phyloP scores from a whole-genome alignment of 192 early-diverging fungal species.

The Coemansia pectinata region DNA sequence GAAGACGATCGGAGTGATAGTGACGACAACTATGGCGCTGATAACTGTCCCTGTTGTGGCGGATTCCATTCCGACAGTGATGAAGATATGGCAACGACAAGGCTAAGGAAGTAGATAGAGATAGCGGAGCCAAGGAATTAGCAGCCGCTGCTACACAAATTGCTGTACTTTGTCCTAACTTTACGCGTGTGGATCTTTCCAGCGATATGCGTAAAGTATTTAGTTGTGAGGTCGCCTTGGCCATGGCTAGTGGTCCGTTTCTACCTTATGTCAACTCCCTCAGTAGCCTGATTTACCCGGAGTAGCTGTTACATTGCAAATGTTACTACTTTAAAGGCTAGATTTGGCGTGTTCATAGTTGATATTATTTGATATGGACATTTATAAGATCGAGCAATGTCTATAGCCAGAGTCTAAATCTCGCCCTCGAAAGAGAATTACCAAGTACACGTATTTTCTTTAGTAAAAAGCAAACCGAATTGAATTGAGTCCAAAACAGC shows the following conservation, averaged over 20 bases:
- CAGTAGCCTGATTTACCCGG: background rate
- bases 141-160: background rate
- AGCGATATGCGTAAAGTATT: background rate
- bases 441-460: no score
- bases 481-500: no score
- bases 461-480: no score
- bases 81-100: background rate
- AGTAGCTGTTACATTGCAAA: no score
- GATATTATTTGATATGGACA: no score
- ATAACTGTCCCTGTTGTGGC: background rate
- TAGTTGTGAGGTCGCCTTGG: background rate
- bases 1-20: background rate
- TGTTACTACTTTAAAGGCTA: no score
- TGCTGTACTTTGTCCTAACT: background rate
- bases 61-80: background rate
- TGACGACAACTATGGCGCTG: background rate
- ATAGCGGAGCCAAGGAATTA: background rate
- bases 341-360: no score
- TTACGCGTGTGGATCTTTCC: background rate
- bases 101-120: background rate
- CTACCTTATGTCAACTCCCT: background rate
- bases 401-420: no score
- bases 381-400: no score
- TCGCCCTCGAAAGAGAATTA: no score
- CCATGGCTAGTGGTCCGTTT: background rate